Evolutionary conservation across 2,329 filamentous ascomycete genomes (phyloP), one percentile per base, ranked within the genome.

Genomic region (Fusarium gaditjirri): DNA sequence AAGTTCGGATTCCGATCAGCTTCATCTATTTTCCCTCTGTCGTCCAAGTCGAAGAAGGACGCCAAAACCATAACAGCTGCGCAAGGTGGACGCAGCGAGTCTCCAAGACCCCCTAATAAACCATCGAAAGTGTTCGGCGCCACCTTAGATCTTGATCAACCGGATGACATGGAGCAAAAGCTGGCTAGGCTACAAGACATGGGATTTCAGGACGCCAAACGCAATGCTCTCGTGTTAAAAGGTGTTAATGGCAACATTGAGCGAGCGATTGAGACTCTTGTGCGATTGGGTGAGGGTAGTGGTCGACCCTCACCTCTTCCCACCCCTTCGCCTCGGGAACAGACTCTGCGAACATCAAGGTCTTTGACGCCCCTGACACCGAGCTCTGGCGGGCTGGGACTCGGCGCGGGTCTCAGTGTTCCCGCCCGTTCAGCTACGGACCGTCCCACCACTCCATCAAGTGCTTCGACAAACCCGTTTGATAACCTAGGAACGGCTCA

Each of bases 191-290:
- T 99, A 63, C 89, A 91, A 61, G 94, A 98, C 62, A 97, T 98
- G 94, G 96, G 96, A 1, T 99, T 99, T 77, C 85, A 84, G 8
- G 94, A 99, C 78, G 90, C 92, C 44, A 93, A 92, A 75, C 90
- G 93, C 65, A 98, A 98, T 78, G 86, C 90, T 8, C 90, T 92
- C 57, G 90, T 98, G 31, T 84, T 99, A 23, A 95, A 94, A 79
- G 92, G 93, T 6, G 87, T 97, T 35, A 91, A 92, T 77, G 95
- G 95, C 8, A 95, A 96, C 78, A 79, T 99, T 64, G 94, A 98
- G 75, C 92, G 90, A 80, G 91, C 95, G 1, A 90, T 98, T 47
- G 95, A 98, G 81, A 90, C 94, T 23, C 83, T 99, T 77, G 90
- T 96, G 62, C 89, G 94, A 73, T 83, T 98, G 42, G 95, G 95